Conservation (phyloP, 257 asterid genomes). For the Solanum lycopersicoides region DNA sequence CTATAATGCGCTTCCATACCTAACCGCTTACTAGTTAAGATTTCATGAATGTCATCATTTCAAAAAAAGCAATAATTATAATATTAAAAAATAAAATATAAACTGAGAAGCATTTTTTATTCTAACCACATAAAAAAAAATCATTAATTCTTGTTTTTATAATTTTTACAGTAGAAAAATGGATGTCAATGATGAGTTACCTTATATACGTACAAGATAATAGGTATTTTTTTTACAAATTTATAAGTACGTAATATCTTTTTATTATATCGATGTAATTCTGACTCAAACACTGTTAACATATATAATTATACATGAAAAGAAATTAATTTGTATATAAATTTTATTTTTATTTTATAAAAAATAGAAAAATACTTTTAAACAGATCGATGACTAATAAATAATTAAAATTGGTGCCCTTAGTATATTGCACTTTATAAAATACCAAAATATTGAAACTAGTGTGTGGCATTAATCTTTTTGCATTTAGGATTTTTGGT, state of each 20-base stretch:
- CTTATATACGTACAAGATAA: background rate
- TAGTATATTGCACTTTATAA: no score
- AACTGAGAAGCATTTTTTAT: background rate
- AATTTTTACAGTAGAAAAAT: background rate
- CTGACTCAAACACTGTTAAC: no score
- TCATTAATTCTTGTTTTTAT: background rate
- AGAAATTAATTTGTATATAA: no score
- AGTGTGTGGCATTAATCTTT: no score
- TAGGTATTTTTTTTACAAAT: background rate
- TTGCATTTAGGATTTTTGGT: no score
- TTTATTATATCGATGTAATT: no score
- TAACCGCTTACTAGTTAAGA: background rate
- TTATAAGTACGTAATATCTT: no score
- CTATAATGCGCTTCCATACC: background rate
- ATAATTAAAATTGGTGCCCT: background rate
- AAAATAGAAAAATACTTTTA: no score
- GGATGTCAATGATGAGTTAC: background rate
- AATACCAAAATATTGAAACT: no score
- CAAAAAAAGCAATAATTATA: background rate
- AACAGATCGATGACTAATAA: background rate
- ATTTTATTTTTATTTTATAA: no score
- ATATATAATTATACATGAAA: no score
- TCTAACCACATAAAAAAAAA: background rate
- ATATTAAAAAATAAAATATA: background rate
- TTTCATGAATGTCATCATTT: background rate